phyloP scores from a whole-genome alignment of 2,329 filamentous ascomycete genomes.

The Dothistroma pini region DNA sequence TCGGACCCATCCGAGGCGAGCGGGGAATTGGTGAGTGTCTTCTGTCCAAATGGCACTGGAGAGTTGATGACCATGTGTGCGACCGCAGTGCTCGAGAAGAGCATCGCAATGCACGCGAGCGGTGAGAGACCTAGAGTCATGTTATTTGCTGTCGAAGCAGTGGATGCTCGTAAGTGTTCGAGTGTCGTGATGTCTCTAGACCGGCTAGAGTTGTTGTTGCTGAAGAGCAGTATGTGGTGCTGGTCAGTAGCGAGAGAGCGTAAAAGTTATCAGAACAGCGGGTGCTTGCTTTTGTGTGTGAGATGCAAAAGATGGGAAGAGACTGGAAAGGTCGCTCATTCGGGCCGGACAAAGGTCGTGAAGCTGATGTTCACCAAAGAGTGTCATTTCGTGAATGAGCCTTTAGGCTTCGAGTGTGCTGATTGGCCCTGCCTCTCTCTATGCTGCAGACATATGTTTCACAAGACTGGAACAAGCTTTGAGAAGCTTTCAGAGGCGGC shows the following conservation, averaged over 20 bases:
- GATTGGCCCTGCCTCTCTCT: not conserved
- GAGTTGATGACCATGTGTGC: conserved; percentile 72
- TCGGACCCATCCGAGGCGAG: conserved; percentile 49
- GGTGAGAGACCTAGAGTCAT: conserved; percentile 11
- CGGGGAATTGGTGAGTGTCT: conserved; percentile 60
- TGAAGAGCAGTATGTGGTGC: conserved; percentile 10
- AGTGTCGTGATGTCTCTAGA: conserved; percentile 15
- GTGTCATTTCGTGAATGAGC: not conserved
- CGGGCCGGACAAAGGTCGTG: no score
- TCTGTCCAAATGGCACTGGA: conserved; percentile 62
- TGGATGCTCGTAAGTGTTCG: conserved; percentile 2
- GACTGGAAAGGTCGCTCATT: conserved; percentile 2
- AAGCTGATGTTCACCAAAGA: not conserved
- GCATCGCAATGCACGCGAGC: conserved; percentile 37
- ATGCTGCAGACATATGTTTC: not conserved
- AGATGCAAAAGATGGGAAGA: not conserved
- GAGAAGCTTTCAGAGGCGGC: not conserved
- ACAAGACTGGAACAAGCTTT: not conserved
- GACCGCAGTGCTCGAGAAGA: conserved; percentile 43
- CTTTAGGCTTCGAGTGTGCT: not conserved
- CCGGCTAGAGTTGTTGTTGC: conserved; percentile 21
- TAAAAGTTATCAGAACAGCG: not conserved
- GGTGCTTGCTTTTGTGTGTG: not conserved
- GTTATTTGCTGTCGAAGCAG: conserved; percentile 12
- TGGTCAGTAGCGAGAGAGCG: conserved; percentile 5